phyloP scores from a whole-genome alignment of 495 filamentous ascomycete genomes.

The Aspergillus olivimuriae region DNA sequence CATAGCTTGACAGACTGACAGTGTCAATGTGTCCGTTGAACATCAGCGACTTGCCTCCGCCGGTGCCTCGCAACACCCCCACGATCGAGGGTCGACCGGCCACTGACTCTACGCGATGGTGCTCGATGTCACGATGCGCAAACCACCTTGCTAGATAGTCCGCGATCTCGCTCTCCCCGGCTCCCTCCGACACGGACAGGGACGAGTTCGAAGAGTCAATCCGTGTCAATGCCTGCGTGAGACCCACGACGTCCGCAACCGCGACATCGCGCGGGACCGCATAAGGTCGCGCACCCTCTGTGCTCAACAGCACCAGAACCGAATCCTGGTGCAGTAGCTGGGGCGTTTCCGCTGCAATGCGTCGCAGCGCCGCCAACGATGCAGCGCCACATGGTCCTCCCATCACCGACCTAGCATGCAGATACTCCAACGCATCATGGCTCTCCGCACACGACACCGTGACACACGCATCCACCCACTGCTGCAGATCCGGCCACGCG shows the following conservation, averaged over 20 bases:
- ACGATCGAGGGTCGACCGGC: conserved; percentile 40
- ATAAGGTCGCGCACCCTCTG: conserved; percentile 42
- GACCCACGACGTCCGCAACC: conserved; percentile 24
- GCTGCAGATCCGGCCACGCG: conserved; percentile 52
- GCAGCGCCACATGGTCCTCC: conserved; percentile 62
- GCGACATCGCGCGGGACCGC: conserved; percentile 24
- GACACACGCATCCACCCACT: conserved; percentile 52
- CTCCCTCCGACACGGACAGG: conserved; percentile 28
- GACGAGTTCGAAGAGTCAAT: conserved; percentile 43
- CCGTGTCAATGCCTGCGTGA: conserved; percentile 33
- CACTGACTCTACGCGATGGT: conserved; percentile 34
- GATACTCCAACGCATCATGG: conserved; percentile 44
- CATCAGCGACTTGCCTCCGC: conserved; percentile 41
- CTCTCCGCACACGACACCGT: conserved; percentile 51
- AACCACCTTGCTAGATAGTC: conserved; percentile 39
- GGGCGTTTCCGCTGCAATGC: conserved; percentile 21
- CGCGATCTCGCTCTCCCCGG: conserved; percentile 36
- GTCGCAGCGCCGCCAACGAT: conserved; percentile 50
- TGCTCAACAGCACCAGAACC: conserved; percentile 49
- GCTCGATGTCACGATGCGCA: conserved; percentile 39
- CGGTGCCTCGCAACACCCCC: conserved; percentile 35
- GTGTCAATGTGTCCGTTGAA: conserved; percentile 47
- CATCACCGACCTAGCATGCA: conserved; percentile 37
- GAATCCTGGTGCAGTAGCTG: conserved; percentile 35
- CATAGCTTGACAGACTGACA: conserved; percentile 38